Evolutionary conservation across 75 land plant genomes (phyloP).

Genomic region (Selaginella tamariscina): DNA sequence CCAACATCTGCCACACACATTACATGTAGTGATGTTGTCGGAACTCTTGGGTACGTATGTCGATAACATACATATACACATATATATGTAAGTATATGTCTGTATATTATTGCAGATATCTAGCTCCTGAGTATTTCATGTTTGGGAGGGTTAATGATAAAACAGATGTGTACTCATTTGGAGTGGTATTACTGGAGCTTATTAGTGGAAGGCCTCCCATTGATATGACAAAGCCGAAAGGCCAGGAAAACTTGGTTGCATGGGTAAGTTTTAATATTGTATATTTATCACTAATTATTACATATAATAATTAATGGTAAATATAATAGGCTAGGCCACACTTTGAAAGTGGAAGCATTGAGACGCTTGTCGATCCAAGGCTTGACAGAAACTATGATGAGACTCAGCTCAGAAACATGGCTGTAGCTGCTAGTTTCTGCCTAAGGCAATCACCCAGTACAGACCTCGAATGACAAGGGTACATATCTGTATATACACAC

Average conservation of each 20-base stretch:
- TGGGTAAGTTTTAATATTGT: constrained; percentile 39
- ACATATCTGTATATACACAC: constrained; percentile 1
- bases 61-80: no score
- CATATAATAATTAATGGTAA: neutral
- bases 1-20: constrained; percentile 37
- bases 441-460: constrained; percentile 37
- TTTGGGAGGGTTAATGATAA: constrained; percentile 79
- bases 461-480: constrained; percentile 65
- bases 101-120: constrained; percentile 37
- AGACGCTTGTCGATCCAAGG: constrained; percentile 44
- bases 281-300: neutral
- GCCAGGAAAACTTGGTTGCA: constrained; percentile 61
- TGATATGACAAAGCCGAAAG: constrained; percentile 42
- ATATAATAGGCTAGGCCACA: constrained; percentile 87
- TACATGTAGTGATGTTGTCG: constrained; percentile 59
- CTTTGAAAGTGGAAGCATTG: constrained; percentile 35
- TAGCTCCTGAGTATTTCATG: constrained; percentile 89
- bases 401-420: constrained; percentile 32
- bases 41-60: constrained; percentile 74
- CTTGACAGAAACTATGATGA: constrained; percentile 35
- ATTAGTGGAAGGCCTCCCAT: constrained; percentile 73
- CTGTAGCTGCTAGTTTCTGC: constrained; percentile 46
- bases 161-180: constrained; percentile 80
- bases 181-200: constrained; percentile 70
- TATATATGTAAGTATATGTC: no score